These are phyloP conservation scores for Polychytrium aggregatum DNA, from an alignment of 192 early-diverging fungal genomes.

Conservation along the genomic window DNA sequence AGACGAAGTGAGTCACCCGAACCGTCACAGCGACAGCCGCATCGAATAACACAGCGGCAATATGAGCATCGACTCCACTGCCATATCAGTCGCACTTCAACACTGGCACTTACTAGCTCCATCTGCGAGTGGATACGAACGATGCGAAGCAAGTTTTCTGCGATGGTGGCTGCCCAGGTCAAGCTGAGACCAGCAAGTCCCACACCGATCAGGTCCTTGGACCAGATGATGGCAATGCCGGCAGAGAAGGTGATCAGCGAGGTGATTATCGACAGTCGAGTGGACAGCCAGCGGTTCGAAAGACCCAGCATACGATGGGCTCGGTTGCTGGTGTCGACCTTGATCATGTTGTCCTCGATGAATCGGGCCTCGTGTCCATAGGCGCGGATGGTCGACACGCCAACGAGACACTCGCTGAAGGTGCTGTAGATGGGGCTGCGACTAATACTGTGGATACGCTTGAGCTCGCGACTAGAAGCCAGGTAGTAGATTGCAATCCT, in stretches of 20 bases:
- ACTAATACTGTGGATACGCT: conserved; percentile 22
- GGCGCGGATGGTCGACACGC: conserved; percentile 37
- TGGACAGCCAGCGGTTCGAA: conserved; percentile 9
- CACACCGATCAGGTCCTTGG: conserved; percentile 50
- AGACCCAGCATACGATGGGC: conserved; percentile 9
- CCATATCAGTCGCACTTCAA: too few relatives aligned
- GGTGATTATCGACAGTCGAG: conserved; percentile 11
- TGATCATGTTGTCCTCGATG: not conserved
- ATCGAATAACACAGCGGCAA: too few relatives aligned
- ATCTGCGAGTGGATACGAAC: conserved; percentile 70
- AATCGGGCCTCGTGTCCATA: conserved; percentile 21
- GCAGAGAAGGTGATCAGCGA: conserved; percentile 40
- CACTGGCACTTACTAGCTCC: too few relatives aligned
- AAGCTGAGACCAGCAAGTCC: conserved; percentile 73
- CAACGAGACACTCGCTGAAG: conserved; percentile 35
- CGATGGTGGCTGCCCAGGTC: conserved; percentile 65
- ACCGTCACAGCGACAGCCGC: too few relatives aligned
- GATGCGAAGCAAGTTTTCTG: conserved; percentile 43
- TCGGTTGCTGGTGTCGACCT: conserved; percentile 12
- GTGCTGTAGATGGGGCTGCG: conserved; percentile 19
- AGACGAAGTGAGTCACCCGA: too few relatives aligned
- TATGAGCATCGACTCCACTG: too few relatives aligned
- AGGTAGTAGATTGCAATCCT: conserved; percentile 8
- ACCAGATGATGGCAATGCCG: conserved; percentile 50
- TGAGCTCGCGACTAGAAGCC: conserved; percentile 15